Base-by-base conservation (phyloP, 2,329 filamentous ascomycete species). In the Grosmannia penicillata region DNA sequence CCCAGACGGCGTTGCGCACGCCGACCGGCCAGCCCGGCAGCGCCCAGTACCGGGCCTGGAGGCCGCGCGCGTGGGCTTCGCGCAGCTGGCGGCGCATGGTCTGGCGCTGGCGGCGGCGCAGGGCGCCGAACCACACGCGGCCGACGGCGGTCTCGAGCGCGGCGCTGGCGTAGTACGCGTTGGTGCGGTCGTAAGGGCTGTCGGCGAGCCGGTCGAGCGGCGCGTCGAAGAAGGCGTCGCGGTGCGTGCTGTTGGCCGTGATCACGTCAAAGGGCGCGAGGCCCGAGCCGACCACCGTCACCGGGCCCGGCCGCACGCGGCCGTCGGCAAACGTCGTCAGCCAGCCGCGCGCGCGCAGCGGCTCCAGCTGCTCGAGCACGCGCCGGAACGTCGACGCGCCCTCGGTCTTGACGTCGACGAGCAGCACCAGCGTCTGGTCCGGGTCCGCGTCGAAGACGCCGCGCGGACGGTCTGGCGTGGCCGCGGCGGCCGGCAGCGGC, bases 211-310 rank as follows among this genome's bases (percentile, higher is more conserved):
- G 49, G 39, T 62, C 54, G 0, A 82, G 60, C 0, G 76, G 76
- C 0, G 77, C 78, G 47, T 82, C 78, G 49, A 75, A 77, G 54
- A 80, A 80, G 39, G 73, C 59, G 52, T 81, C 74, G 23, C 73
- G 62, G 44, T 71, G 65, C 2, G 65, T 70, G 6, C 56, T 47
- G 48, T 72, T 71, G n/a, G 58, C 53, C 4, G 64, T 56, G 9
- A 81, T 49, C 8, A 67, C 50, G 39, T 72, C 63, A 48, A 78
- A 76, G 0, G 68, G 72, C 1, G 72, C 68, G 45, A 71, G 70
- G 11, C 81, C 80, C 2, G 77, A 82, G 2, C 70, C 76, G 2
- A 85, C 75, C 2, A 84, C 68, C 0, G 78, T 84, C 26, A 85
- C 56, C 1, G 75, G 72, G 1, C 78, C 61, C 18, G 58, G 51